These are phyloP conservation scores for Xylaria digitata DNA, from an alignment of 2,329 filamentous ascomycete genomes.

Conservation along the genomic window DNA sequence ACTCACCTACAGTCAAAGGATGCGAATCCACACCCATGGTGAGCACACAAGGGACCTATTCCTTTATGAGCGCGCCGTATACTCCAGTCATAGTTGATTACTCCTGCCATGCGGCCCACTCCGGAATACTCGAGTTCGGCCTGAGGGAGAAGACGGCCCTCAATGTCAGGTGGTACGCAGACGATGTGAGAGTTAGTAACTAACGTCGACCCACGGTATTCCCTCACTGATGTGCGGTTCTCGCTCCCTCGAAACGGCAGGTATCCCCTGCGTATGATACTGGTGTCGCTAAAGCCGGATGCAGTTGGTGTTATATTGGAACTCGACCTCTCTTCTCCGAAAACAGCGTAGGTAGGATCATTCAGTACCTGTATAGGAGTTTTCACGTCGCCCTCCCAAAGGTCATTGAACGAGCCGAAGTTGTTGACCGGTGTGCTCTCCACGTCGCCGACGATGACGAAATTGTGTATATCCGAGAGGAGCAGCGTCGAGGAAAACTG, in stretches of 20 bases:
- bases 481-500: conserved; percentile 36
- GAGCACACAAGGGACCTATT: conserved; percentile 8
- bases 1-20: conserved; percentile 24
- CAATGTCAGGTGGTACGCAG: conserved; percentile 16
- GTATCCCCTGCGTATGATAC: conserved; percentile 7
- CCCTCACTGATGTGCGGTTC: conserved; percentile 11
- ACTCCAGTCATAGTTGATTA: conserved; percentile 14
- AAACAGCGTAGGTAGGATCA: conserved; percentile 1
- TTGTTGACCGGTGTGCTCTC: background rate
- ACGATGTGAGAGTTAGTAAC: conserved; percentile 16
- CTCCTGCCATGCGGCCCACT: conserved; percentile 10
- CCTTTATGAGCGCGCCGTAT: conserved; percentile 9
- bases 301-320: background rate
- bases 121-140: background rate
- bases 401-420: background rate
- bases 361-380: background rate
- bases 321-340: conserved; percentile 16
- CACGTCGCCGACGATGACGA: conserved; percentile 20
- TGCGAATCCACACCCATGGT: conserved; percentile 9
- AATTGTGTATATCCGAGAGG: conserved; percentile 29
- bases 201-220: conserved; percentile 9
- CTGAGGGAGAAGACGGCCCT: background rate
- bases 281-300: conserved; percentile 24
- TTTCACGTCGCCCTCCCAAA: background rate
- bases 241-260: conserved; percentile 10